Conservation (phyloP, 176 grass and related monocot genomes). For the Oryza glumipatula region DNA sequence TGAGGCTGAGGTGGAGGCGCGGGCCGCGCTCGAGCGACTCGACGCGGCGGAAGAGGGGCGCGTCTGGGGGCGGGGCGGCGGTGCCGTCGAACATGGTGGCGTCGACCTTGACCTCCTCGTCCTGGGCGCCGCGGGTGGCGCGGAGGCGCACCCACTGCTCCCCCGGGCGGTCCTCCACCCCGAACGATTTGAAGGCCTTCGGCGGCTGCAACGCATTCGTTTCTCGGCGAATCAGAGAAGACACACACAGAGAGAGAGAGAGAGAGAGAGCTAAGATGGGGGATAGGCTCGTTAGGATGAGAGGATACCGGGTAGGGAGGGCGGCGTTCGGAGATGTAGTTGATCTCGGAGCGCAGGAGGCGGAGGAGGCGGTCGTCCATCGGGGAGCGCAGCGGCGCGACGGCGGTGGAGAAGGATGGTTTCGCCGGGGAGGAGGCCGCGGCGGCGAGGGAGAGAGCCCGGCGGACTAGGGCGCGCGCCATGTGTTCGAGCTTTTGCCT, state of each 20-base stretch:
- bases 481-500: constrained; percentile 38
- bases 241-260: not conserved
- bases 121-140: constrained; percentile 18
- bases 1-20: constrained; percentile 86
- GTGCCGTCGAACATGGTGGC: constrained; percentile 93
- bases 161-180: constrained; percentile 72
- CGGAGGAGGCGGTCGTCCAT: constrained; percentile 68
- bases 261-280: no score
- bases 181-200: constrained; percentile 66
- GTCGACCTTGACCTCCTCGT: constrained; percentile 79
- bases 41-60: constrained; percentile 56
- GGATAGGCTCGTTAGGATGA: not conserved
- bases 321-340: constrained; percentile 57
- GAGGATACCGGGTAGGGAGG: constrained; percentile 58
- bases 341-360: constrained; percentile 77
- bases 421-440: not conserved
- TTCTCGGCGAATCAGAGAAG: not conserved
- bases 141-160: constrained; percentile 94
- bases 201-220: constrained; percentile 37
- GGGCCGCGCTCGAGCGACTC: constrained; percentile 61
- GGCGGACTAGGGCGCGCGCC: constrained; percentile 46
- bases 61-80: constrained; percentile 43
- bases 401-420: not conserved
- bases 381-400: constrained; percentile 28
- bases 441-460: constrained; percentile 37